A percentile compares a stretch with the other conserved stretches of the same genome.
phyloP scores from a whole-genome alignment of 2,329 filamentous ascomycete species.

The Boeremia lycopersici region DNA sequence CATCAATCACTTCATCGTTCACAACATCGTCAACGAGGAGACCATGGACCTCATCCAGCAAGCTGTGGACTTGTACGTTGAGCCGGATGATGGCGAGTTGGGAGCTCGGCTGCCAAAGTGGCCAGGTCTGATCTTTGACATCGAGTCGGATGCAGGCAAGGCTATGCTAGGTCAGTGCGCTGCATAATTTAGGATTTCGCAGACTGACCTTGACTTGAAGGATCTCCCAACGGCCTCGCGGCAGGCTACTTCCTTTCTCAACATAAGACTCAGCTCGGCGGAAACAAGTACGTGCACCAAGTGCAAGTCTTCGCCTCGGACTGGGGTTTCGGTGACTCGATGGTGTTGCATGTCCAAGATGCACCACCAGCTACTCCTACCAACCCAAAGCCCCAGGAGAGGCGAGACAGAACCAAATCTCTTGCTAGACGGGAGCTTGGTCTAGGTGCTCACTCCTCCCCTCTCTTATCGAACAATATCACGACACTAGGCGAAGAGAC shows the following conservation, averaged over 20 bases:
- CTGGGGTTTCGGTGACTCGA: background rate
- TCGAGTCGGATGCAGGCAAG: background rate
- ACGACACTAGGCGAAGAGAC: background rate
- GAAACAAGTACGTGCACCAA: slow-evolving; percentile 7
- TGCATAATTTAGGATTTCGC: background rate
- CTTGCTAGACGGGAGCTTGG: background rate
- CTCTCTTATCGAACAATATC: background rate
- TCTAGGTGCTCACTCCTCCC: background rate
- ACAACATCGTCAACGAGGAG: background rate
- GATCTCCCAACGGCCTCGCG: slow-evolving; percentile 11
- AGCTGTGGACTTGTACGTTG: too few species aligned
- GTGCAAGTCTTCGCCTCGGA: background rate
- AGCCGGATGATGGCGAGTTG: too few species aligned
- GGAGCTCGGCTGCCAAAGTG: too few species aligned
- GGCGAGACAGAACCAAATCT: background rate
- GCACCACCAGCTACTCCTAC: background rate
- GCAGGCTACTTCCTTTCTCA: slow-evolving; percentile 10
- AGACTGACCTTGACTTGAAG: background rate
- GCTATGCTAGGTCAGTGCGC: background rate
- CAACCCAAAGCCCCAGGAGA: too few species aligned
- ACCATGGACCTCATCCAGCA: too few species aligned
- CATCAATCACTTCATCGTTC: background rate
- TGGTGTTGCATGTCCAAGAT: background rate
- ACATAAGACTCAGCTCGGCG: slow-evolving; percentile 13
- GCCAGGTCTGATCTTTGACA: background rate